A percentile compares a stretch with the other conserved stretches of the same genome.
Conservation (phyloP, 1,284 basidiomycete species). For the Cutaneotrichosporon mucoides region DNA sequence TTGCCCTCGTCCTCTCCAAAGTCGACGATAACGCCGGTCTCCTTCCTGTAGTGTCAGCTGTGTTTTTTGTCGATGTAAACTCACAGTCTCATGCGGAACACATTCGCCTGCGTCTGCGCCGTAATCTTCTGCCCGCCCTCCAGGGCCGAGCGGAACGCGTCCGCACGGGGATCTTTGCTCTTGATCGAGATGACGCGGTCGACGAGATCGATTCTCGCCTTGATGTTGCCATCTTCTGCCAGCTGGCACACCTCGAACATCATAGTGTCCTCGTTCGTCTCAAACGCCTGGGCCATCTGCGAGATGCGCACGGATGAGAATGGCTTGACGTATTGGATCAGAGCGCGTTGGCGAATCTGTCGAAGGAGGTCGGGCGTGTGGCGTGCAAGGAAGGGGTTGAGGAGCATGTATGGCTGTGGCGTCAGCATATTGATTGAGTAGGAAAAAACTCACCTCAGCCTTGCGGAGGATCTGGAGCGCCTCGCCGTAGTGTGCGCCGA, state of each 20-base stretch:
- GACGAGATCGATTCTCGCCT: slow-evolving; percentile 41
- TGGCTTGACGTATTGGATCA: slow-evolving; percentile 42
- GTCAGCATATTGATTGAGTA: slow-evolving; percentile 2
- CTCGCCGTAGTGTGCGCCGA: slow-evolving; percentile 39
- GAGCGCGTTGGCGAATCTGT: slow-evolving; percentile 31
- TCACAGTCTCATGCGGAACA: slow-evolving; percentile 39
- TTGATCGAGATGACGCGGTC: slow-evolving; percentile 33
- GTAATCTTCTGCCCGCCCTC: slow-evolving; percentile 23
- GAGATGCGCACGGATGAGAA: slow-evolving; percentile 35
- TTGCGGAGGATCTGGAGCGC: slow-evolving; percentile 24
- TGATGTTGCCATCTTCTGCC: slow-evolving; percentile 26
- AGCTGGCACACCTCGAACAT: slow-evolving; percentile 28
- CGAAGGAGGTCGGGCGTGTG: slow-evolving; percentile 20
- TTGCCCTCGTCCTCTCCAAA: slow-evolving; percentile 4
- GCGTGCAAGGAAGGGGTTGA: slow-evolving; percentile 29
- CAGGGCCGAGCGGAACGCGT: slow-evolving; percentile 27
- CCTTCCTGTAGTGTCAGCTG: slow-evolving; percentile 23
- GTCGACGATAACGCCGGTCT: slow-evolving; percentile 35
- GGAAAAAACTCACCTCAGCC: slow-evolving; percentile 27
- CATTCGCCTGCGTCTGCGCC: slow-evolving; percentile 20
- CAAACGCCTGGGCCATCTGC: slow-evolving; percentile 38
- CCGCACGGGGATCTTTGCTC: slow-evolving; percentile 23
- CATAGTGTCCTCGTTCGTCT: slow-evolving; percentile 22
- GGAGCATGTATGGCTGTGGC: slow-evolving; percentile 24
- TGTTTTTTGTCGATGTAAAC: slow-evolving; percentile 4